Evolutionary conservation across 176 grass and related monocot species (phyloP), one percentile per base, ranked within the genome.

Genomic region (Lolium multiflorum): DNA sequence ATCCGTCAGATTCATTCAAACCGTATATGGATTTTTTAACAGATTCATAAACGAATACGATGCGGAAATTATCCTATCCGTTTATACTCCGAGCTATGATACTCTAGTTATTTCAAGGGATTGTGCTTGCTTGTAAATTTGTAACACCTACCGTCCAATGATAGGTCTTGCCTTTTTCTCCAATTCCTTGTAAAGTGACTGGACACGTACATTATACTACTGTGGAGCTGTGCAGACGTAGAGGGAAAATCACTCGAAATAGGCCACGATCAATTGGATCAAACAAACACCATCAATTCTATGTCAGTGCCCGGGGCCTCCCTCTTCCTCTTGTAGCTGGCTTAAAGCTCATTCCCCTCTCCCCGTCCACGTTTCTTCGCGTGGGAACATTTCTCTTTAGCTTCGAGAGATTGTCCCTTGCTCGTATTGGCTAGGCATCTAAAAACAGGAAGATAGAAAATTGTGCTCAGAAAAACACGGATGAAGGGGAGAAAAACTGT

Each of bases 241-340:
- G 49, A 76, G 52, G 13, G 72, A 48, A 76, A 76, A 76, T 76
- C 22, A 11, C 14, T 46, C 25, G 15, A 18, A 76, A 55, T 20
- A 56, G 49, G 0, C 16, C 49, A 55, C 5, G 74, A 55, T 76
- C 24, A 76, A 75, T 75, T 75, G 72, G 24, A 76, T 52, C 74
- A 54, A 76, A 76, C 50, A 76, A 56, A 76, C 74, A 76, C 9
- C 74, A 55, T 76, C 49, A 55, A 76, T 55, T 20, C 25, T 25
- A 76, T 37, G 26, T 76, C 74, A 76, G 74, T 35, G 25, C 15
- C 73, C 49, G 15, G 24, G 74, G 49, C 26, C 74, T 76, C 50
- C 25, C 74, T 76, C 49, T 55, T 37, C 37, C 74, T 35, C 72
- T 76, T 55, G 25, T 11, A 76, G 16, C 74, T 5, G 3, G 24